A percentile compares a stretch with the other conserved stretches of the same genome.
Conservation (phyloP, 164 flowering plant genomes). For the Hamamelis virginiana region DNA sequence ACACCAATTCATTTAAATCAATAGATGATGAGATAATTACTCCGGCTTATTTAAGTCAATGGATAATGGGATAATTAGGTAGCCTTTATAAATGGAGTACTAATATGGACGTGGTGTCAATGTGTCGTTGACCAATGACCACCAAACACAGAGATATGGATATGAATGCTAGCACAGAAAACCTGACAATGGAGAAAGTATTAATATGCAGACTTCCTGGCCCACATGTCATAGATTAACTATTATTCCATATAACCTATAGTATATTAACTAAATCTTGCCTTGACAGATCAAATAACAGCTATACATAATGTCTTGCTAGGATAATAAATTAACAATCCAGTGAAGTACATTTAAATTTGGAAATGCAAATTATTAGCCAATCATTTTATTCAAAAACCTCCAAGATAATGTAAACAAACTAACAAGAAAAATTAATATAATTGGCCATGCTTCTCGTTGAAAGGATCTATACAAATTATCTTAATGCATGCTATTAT, state of each 20-base stretch:
- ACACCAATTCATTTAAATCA: not conserved
- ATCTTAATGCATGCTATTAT: not conserved
- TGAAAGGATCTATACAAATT: not conserved
- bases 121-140: too few relatives aligned
- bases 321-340: too few relatives aligned
- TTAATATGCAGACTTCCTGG: not conserved
- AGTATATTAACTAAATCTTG: not conserved
- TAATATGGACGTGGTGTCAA: not conserved
- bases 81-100: not conserved
- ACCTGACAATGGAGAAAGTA: not conserved
- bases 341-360: too few relatives aligned
- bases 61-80: not conserved
- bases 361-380: not conserved
- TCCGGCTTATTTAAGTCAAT: not conserved
- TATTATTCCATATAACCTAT: not conserved
- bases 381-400: not conserved
- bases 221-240: not conserved
- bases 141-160: not conserved
- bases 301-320: not conserved
- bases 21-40: not conserved
- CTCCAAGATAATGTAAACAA: not conserved
- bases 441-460: not conserved
- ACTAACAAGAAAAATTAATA: not conserved
- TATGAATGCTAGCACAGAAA: not conserved
- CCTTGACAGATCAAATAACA: not conserved